Percentiles rank a stretch among this genome's conserved stretches.
phyloP scores from a whole-genome alignment of 2,329 filamentous ascomycete species.

The Akanthomyces muscarius region DNA sequence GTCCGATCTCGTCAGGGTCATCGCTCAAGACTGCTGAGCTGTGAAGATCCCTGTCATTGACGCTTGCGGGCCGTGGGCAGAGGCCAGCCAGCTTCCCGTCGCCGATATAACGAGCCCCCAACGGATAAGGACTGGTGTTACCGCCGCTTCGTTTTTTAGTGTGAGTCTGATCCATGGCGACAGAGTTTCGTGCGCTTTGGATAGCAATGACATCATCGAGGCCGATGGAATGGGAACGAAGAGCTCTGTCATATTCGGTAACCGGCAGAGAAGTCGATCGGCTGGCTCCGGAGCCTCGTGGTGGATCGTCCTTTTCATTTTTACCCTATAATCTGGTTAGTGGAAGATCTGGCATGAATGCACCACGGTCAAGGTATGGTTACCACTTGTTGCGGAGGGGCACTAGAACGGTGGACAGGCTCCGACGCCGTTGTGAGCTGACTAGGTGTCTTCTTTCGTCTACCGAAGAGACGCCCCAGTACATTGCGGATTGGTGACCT shows the following conservation, averaged over 20 bases:
- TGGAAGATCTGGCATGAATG: background rate
- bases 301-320: background rate
- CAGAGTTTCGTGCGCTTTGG: constrained; percentile 50
- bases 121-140: constrained; percentile 21
- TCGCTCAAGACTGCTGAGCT: constrained; percentile 31
- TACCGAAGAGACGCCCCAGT: constrained; percentile 55
- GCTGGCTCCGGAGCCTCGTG: constrained; percentile 30
- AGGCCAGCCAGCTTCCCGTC: constrained; percentile 49
- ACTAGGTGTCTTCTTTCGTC: constrained; percentile 47
- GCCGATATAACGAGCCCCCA: constrained; percentile 23
- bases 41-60: constrained; percentile 42
- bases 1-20: constrained; percentile 55
- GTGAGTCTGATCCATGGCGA: constrained; percentile 42
- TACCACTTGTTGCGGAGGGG: constrained; percentile 5
- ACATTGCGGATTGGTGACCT: constrained; percentile 55
- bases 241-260: constrained; percentile 56
- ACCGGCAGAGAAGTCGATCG: constrained; percentile 57
- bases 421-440: constrained; percentile 15
- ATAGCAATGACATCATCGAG: constrained; percentile 52
- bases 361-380: constrained; percentile 17
- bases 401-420: constrained; percentile 5
- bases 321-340: background rate
- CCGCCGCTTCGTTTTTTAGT: constrained; percentile 28
- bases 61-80: constrained; percentile 59
- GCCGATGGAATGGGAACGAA: constrained; percentile 59